Base-by-base conservation (phyloP, 306 rosid species). In the Cucurbita pepo region DNA sequence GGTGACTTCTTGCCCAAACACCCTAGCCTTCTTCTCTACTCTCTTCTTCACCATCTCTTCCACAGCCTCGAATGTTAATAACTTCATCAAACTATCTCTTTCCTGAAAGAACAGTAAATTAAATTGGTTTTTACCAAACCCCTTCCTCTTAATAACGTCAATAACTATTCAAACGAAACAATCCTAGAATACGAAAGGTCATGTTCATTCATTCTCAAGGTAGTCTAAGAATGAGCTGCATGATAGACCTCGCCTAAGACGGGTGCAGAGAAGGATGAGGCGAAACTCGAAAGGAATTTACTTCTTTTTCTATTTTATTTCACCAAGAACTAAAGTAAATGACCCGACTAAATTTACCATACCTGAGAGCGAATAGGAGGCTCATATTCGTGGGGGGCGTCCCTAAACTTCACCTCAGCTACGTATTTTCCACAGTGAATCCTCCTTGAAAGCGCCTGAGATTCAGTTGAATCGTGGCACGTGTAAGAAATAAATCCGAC, bases 401-500 rank as follows among this genome's bases (percentile, higher is more conserved):
- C 88, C 77, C 78, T 88, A 82, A 89, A 94, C 83, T 94, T 94
- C 47, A 85, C 97, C 86, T 94, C 97, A 5, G 99, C 99, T 19
- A 94, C 99, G 55, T 82, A 94, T 79, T 85, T 91, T 63, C 99
- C 99, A 57, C 88, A 91, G 53, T 94, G 99, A 72, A 94, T 84
- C 74, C 99, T 91, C 77, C 84, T 87, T 18, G 99, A 94, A 73
- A 94, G 85, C 36, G 96, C 96, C 99, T 94, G 86, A 8, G 7
- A 62, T 3, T 73, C 30, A 16, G 16, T 18, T 1, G 21, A 14
- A n/a, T 6, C 3, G 16, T 70, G 16, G 6, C 36, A 15, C 8
- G 3, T 11, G 16, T 22, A 22, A 34, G 25, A 65, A 30, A 14
- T 37, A 6, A 43, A 43, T 66, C 18, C 56, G 2, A 6, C 41